phyloP scores from a whole-genome alignment of 75 land plant species.

The Pinus tabuliformis region DNA sequence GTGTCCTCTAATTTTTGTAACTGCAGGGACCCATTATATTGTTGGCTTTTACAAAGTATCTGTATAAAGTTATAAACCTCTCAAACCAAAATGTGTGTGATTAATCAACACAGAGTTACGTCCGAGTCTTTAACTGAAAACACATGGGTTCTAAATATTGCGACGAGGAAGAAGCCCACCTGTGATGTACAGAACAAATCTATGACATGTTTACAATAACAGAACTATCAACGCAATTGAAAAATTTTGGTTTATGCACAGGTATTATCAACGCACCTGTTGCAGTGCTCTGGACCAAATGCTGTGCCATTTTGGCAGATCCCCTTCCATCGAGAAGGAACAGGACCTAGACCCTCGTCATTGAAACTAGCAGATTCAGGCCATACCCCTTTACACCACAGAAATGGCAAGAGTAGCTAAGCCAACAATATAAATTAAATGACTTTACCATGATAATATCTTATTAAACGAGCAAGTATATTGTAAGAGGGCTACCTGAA shows the following conservation, averaged over 20 bases:
- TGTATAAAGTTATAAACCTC: no score
- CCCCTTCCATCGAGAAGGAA: constrained; percentile 63
- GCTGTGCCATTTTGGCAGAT: constrained; percentile 28
- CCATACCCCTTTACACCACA: constrained; percentile 16
- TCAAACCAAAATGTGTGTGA: no score
- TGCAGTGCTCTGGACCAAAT: constrained; percentile 33
- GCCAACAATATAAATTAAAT: background rate
- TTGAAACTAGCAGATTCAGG: constrained; percentile 27
- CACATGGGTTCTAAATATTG: background rate
- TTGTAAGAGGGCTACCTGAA: constrained; percentile 13
- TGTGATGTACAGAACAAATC: no score
- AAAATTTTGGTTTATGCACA: background rate
- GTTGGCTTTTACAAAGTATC: no score
- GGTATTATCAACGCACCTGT: constrained; percentile 16
- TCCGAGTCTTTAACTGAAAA: no score
- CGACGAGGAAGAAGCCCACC: no score
- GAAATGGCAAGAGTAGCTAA: background rate
- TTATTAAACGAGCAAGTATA: background rate
- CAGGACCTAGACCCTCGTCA: constrained; percentile 40
- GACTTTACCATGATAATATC: background rate
- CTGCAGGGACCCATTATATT: no score
- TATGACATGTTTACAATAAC: no score
- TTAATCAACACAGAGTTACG: no score
- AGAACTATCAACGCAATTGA: no score
- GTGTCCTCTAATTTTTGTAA: no score